phyloP scores from a whole-genome alignment of 495 filamentous ascomycete species.

The Cairneyella variabilis region DNA sequence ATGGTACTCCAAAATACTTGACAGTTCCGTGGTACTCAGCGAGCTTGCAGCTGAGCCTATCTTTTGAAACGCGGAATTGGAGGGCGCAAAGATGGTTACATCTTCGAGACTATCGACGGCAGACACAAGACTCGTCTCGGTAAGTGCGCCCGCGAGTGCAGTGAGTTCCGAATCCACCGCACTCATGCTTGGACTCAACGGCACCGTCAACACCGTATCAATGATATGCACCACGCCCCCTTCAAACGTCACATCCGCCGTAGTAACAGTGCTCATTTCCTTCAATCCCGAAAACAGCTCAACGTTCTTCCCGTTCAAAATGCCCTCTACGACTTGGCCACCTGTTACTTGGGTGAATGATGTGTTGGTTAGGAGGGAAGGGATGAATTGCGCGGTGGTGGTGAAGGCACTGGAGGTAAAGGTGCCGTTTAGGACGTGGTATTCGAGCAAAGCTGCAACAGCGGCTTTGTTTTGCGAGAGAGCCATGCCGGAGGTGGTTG shows the following conservation, averaged over 20 bases:
- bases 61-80: slow-evolving; percentile 57
- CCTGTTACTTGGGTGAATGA: slow-evolving; percentile 37
- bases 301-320: slow-evolving; percentile 28
- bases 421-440: slow-evolving; percentile 61
- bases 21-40: slow-evolving; percentile 41
- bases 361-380: slow-evolving; percentile 46
- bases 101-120: slow-evolving; percentile 41
- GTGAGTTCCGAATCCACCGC: slow-evolving; percentile 50
- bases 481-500: slow-evolving; percentile 23
- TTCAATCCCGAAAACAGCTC: slow-evolving; percentile 36
- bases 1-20: slow-evolving; percentile 53
- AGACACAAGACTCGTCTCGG: slow-evolving; percentile 37
- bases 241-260: slow-evolving; percentile 51
- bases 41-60: slow-evolving; percentile 48
- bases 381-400: slow-evolving; percentile 45
- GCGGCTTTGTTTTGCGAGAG: slow-evolving; percentile 29
- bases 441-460: slow-evolving; percentile 50
- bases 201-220: slow-evolving; percentile 53
- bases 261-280: slow-evolving; percentile 33
- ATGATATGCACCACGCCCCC: slow-evolving; percentile 65
- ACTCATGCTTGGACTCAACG: slow-evolving; percentile 43
- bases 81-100: slow-evolving; percentile 63
- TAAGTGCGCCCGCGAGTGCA: slow-evolving; percentile 51
- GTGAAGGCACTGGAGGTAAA: slow-evolving; percentile 38
- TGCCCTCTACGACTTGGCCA: slow-evolving; percentile 27